Percentiles rank a stretch among this genome's conserved stretches.
Evolutionary conservation across 108 stramenopile species (phyloP).

Genomic region (Nannochloropsis granulata): DNA sequence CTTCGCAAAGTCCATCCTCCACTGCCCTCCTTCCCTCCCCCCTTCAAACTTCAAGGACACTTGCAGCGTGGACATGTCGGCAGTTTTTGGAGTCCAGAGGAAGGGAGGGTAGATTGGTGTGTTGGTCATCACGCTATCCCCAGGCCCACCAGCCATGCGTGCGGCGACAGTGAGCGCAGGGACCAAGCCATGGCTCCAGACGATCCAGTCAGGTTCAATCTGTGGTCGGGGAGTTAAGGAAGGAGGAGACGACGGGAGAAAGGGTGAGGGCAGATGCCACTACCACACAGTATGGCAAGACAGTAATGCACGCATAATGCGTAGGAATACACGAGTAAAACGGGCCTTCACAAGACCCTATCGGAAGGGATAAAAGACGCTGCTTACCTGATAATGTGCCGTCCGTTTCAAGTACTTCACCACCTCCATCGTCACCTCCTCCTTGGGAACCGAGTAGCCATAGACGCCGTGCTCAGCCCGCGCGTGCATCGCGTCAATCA

Average conservation of each 20-base stretch:
- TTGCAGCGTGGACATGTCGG: background rate
- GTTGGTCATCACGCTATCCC: background rate
- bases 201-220: background rate
- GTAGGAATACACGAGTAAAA: too few species aligned
- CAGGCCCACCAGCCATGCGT: background rate
- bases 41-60: background rate
- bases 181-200: background rate
- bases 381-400: background rate
- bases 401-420: constrained; percentile 5
- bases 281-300: too few species aligned
- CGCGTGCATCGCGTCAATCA: constrained; percentile 12
- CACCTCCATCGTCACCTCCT: constrained; percentile 13
- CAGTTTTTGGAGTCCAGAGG: constrained; percentile 2
- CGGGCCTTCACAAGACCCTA: too few species aligned
- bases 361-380: too few species aligned
- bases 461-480: constrained; percentile 33
- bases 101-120: constrained; percentile 17
- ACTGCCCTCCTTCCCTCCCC: background rate
- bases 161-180: background rate
- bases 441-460: constrained; percentile 24
- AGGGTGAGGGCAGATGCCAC: too few species aligned
- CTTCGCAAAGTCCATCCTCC: constrained; percentile 12
- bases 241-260: too few species aligned
- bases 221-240: background rate
- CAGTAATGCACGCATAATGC: too few species aligned